phyloP scores from a whole-genome alignment of 768 basidiomycete genomes.

The Epithele typhae region DNA sequence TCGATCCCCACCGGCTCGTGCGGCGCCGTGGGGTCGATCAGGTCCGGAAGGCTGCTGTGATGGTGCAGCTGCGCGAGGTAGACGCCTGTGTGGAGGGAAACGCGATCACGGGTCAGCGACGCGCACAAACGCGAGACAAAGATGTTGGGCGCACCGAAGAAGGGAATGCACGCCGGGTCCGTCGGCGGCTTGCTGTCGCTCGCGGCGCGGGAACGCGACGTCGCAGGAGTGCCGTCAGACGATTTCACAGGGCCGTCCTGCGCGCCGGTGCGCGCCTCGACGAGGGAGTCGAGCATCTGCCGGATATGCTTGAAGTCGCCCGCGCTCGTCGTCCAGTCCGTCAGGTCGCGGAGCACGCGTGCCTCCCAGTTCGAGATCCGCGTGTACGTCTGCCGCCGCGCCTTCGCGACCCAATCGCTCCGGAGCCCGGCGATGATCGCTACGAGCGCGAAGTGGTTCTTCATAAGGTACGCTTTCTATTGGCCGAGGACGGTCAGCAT shows the following conservation, averaged over 20 bases:
- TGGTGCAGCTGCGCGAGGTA: conserved; percentile 72
- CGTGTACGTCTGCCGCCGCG: conserved; percentile 64
- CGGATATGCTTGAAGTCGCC: conserved; percentile 78
- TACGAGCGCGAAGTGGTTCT: conserved; percentile 74
- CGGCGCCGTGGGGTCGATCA: conserved; percentile 82
- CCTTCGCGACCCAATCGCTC: conserved; percentile 61
- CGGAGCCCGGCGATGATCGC: conserved; percentile 78
- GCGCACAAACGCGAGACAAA: background rate
- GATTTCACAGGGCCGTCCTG: conserved; percentile 51
- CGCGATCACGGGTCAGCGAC: background rate
- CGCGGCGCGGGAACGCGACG: conserved; percentile 32
- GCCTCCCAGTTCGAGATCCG: conserved; percentile 66
- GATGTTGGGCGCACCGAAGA: conserved; percentile 51
- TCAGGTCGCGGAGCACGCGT: conserved; percentile 71
- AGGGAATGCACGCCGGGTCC: conserved; percentile 69
- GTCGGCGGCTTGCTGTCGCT: conserved; percentile 34
- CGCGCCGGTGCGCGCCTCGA: conserved; percentile 58
- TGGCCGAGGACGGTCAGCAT: no score
- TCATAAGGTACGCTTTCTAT: conserved; percentile 77
- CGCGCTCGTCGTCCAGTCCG: conserved; percentile 53
- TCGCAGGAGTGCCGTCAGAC: conserved; percentile 30
- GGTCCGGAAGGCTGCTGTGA: conserved; percentile 64
- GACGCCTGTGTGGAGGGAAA: conserved; percentile 51
- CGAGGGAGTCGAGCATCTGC: conserved; percentile 55
- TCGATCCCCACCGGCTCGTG: conserved; percentile 64